Evolutionary conservation across 352 stramenopile genomes (phyloP), one percentile per base, ranked within the genome.

Genomic region (Globisporangium sylvaticum): DNA sequence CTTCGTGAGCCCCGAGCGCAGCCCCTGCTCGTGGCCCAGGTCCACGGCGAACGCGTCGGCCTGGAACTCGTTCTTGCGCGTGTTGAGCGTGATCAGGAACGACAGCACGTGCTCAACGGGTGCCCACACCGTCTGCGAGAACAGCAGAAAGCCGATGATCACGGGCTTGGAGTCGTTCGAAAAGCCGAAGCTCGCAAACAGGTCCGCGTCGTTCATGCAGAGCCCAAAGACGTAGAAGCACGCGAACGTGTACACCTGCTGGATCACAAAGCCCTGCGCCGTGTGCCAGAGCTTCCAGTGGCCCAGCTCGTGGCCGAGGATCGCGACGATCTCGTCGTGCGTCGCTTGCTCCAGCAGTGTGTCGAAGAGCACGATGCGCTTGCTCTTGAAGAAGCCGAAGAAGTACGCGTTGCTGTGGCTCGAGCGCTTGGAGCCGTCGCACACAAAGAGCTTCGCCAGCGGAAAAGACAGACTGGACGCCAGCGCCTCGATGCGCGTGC

Each of bases 231-330:
- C 86, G 72, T 85, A 89, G 37, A 95, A 92, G 14, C 80, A 75
- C 18, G 77, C 74, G 54, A 95, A 78, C 24, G 83, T 88, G 67
- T 94, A 90, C 15, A 92, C 68, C 75, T 99, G 96, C 58, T 97
- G 93, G 66, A 99, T 91, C 9, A 88, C 74, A 81, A 99, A 98
- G 56, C 94, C 91, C 52, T 97, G 84, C 8, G 97, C 66, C 12
- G 94, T 98, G 80, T 99, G 97, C 69, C 90, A 95, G 57, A 98
- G 85, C 79, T 98, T 93, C 97, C 97, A 99, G 78, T 99, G 96
- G 25, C 97, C 95, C 42, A 98, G 81, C 71, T 99, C 97, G 68
- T 99, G 96, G 64, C 92, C 96, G 34, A 99, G 77, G 68, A 99
- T 96, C 8, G 96, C 95, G 6, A 99, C 81, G 68, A 99, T 95